These are phyloP conservation scores for Polygonum maritimum DNA, from an alignment of 148 eudicot genomes.

Conservation along the genomic window DNA sequence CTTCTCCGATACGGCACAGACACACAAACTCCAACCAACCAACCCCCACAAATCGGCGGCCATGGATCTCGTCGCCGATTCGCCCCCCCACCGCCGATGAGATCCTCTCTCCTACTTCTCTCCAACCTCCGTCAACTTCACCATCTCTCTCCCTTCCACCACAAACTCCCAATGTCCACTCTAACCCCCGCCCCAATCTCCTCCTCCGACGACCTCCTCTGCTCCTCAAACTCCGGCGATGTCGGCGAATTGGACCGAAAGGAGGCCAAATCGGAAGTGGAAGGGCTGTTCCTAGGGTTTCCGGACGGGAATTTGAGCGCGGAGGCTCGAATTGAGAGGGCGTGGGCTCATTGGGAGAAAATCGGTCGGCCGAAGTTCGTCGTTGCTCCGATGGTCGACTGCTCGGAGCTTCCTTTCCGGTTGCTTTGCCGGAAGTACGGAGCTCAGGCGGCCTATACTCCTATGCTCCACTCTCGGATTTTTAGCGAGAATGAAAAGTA, in stretches of 20 bases:
- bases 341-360: constrained; percentile 88
- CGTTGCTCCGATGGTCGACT: constrained; percentile 98
- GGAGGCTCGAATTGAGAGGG: constrained; percentile 61
- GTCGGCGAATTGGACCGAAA: background rate
- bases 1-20: background rate
- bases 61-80: background rate
- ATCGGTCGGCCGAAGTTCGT: constrained; percentile 67
- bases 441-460: constrained; percentile 88
- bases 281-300: constrained; percentile 9
- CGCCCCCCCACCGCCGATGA: background rate
- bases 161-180: background rate
- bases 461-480: constrained; percentile 85
- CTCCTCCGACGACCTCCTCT: constrained; percentile 5
- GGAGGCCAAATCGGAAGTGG: background rate
- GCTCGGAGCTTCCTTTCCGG: constrained; percentile 91
- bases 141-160: background rate
- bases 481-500: constrained; percentile 77
- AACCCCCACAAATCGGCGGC: background rate
- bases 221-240: background rate
- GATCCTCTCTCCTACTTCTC: background rate
- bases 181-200: background rate
- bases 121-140: background rate
- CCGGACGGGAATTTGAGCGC: constrained; percentile 46
- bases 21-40: background rate
- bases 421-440: constrained; percentile 86